Conservation (phyloP, 106 monocot species). For the Narthecium ossifragum region DNA sequence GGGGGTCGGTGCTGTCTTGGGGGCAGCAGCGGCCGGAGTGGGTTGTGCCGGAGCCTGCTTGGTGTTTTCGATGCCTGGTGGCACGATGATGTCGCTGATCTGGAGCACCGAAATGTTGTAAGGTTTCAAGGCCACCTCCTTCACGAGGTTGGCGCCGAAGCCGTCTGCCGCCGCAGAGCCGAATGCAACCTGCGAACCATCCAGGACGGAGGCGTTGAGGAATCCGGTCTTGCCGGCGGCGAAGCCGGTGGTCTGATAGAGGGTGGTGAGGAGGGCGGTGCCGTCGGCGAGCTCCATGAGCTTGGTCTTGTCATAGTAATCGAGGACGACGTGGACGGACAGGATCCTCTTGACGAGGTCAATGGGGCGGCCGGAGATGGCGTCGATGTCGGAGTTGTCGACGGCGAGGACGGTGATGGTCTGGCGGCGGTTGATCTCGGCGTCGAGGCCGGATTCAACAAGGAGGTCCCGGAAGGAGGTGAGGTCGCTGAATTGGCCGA, state of each 20-base stretch:
- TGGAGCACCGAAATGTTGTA: constrained; percentile 33
- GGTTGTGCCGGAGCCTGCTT: not conserved
- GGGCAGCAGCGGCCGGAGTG: not conserved
- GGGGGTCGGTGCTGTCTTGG: not conserved
- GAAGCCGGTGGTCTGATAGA: constrained; percentile 31
- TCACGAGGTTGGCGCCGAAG: constrained; percentile 22
- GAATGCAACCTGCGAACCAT: constrained; percentile 21
- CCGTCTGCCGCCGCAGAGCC: constrained; percentile 22
- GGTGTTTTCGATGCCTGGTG: not conserved
- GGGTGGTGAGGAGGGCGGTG: constrained; percentile 26
- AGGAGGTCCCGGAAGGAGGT: constrained; percentile 10
- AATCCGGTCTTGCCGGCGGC: constrained; percentile 32
- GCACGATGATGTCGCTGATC: constrained; percentile 15
- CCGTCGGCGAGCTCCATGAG: constrained; percentile 29
- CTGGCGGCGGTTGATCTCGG: constrained; percentile 12
- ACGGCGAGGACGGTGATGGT: constrained; percentile 21
- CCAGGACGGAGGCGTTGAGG: constrained; percentile 24
- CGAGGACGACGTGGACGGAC: constrained; percentile 41
- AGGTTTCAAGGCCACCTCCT: constrained; percentile 10
- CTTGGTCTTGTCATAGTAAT: constrained; percentile 30
- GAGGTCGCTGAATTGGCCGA: constrained; percentile 3
- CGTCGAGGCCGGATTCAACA: not conserved
- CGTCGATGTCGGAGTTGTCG: constrained; percentile 1
- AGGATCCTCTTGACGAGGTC: constrained; percentile 38
- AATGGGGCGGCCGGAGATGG: constrained; percentile 16